A percentile compares a stretch with the other conserved stretches of the same genome.
Evolutionary conservation across 306 rosid genomes (phyloP).

Genomic region (Crataegus laevigata): DNA sequence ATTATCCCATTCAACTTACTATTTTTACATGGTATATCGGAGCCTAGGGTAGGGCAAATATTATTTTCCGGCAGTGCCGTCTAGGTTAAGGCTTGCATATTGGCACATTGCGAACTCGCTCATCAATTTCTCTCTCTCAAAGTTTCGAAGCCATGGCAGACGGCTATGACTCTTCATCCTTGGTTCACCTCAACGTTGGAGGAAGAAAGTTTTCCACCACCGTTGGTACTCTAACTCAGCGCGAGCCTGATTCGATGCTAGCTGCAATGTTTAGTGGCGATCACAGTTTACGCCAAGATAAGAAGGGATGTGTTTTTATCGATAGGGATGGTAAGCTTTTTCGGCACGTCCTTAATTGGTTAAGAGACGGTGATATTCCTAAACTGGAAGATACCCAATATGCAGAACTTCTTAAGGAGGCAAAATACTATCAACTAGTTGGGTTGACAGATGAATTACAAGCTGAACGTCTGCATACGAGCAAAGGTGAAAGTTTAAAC

Average conservation of each 20-base stretch:
- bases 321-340: constrained; percentile 83
- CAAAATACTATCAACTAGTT: neutral
- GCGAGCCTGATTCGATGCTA: constrained; percentile 80
- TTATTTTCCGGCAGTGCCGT: too few species aligned
- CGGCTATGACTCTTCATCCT: neutral
- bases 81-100: too few species aligned
- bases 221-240: constrained; percentile 53
- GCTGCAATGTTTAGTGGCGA: constrained; percentile 91
- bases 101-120: too few species aligned
- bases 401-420: neutral
- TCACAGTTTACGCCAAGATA: constrained; percentile 47
- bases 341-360: constrained; percentile 80
- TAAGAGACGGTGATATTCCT: constrained; percentile 70
- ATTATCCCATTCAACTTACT: too few species aligned
- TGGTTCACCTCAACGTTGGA: constrained; percentile 64
- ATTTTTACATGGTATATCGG: too few species aligned
- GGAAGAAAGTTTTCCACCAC: constrained; percentile 79
- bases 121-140: neutral
- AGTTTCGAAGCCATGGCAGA: neutral
- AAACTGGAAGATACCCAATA: constrained; percentile 31
- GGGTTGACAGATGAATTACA: constrained; percentile 33
- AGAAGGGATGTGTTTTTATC: constrained; percentile 62
- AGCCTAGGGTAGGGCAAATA: too few species aligned
- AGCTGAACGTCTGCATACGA: constrained; percentile 22
- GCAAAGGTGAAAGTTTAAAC: constrained; percentile 18